Base-by-base conservation (phyloP, 2,329 filamentous ascomycete genomes). In the Emericellopsis cladophorae region DNA sequence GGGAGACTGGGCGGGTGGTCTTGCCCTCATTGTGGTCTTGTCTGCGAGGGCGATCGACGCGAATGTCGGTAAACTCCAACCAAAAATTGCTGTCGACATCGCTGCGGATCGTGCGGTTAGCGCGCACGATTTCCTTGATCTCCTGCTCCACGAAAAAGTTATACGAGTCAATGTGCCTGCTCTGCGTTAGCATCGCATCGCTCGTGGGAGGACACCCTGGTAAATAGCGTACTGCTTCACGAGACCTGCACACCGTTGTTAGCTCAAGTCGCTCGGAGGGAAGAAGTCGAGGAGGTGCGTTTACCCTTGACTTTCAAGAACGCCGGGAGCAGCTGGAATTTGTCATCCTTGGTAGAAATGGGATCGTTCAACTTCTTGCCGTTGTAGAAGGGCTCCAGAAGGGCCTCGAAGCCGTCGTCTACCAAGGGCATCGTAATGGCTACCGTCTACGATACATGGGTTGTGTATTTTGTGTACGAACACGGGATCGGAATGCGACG, bases 141-240 rank as follows among this genome's bases (percentile, higher is more conserved):
- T 96, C 89, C 42, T 93, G 84, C 51, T 98, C 87, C 49, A 95
- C 84, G 53, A 98, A 96, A 65, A 92, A 95, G 65, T 98, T 95
- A 72, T 93, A 98, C 21, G 92, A 96, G 66, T 98, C 93, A 56
- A 95, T 90, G 60, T 95, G 89, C 52, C 70, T 72, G 35, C 49
- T 40, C n/a, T 39, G n/a, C 31, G 3, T n/a, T 43, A n/a, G 39
- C 22, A 11, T 35, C 18, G 33, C n/a, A 3, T 15, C 36, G 7
- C 29, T 12, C 11, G 29, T 31, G 7, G 16, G 34, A 16, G 34
- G 12, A 16, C n/a, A 22, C 22, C n/a, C 7, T 14, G 16, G n/a
- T 9, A 29, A 6, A 36, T 14, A 14, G 47, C 72, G 48, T 70
- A 75, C 68, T 96, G 90, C 62, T 95, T 95, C 40, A 95, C 89